phyloP scores from a whole-genome alignment of 306 rosid species.

The Rosa multiflora region DNA sequence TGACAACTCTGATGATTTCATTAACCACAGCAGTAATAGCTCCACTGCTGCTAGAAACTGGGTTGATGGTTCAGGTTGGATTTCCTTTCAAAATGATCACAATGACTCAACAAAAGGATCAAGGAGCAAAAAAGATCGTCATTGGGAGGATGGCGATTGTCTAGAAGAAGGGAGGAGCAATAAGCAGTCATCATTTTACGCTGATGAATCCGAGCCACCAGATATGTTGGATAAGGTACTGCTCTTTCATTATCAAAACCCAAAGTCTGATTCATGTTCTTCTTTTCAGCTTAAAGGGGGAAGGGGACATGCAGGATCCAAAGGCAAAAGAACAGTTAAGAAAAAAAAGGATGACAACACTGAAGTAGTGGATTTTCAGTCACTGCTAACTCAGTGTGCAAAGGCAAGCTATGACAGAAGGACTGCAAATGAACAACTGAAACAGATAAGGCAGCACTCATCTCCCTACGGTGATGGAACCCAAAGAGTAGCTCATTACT shows the following conservation, averaged over 20 bases:
- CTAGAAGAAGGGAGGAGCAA: slow-evolving; percentile 27
- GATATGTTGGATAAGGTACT: slow-evolving; percentile 41
- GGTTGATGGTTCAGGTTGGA: neutral
- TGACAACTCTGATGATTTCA: neutral
- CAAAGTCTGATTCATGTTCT: neutral
- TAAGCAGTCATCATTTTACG: slow-evolving; percentile 29
- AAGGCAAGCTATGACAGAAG: slow-evolving; percentile 57
- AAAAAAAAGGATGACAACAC: slow-evolving; percentile 14
- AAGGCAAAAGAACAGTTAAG: slow-evolving; percentile 6
- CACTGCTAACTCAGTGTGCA: slow-evolving; percentile 69
- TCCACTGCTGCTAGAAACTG: neutral
- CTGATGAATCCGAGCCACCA: slow-evolving; percentile 18
- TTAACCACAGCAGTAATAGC: neutral
- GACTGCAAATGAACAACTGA: slow-evolving; percentile 53
- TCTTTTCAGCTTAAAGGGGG: neutral
- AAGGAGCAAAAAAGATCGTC: slow-evolving; percentile 24
- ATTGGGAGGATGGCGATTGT: slow-evolving; percentile 21
- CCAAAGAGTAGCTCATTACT: slow-evolving; percentile 67
- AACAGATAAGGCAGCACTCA: slow-evolving; percentile 59
- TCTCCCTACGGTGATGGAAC: slow-evolving; percentile 57
- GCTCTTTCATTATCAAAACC: slow-evolving; percentile 24
- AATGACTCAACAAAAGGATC: slow-evolving; percentile 9
- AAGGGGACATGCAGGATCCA: neutral
- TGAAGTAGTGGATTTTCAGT: slow-evolving; percentile 51
- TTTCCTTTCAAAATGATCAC: neutral